Conservation (phyloP, 116 monocot species). For the Thalassia testudinum region DNA sequence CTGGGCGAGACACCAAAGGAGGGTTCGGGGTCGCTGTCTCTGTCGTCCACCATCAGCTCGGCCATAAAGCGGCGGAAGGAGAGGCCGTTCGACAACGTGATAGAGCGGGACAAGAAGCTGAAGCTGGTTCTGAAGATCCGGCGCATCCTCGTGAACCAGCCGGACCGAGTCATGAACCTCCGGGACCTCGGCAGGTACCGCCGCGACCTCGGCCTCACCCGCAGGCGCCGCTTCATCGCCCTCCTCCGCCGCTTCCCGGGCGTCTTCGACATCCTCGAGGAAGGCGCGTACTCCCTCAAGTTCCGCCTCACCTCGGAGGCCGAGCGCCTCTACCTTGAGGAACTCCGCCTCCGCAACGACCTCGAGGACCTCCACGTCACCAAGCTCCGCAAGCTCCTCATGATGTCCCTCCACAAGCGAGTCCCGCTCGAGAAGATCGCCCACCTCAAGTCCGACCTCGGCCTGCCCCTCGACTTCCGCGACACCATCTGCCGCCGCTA, state of each 20-base stretch:
- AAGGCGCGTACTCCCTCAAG: conserved; percentile 3
- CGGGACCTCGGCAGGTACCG: conserved; percentile 33
- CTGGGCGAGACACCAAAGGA: too few species aligned
- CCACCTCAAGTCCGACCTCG: conserved; percentile 60
- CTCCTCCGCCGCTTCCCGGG: conserved; percentile 36
- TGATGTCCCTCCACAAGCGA: conserved; percentile 18
- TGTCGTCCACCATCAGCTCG: conserved; percentile 12
- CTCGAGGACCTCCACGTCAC: conserved; percentile 45
- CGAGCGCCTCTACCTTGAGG: conserved; percentile 15
- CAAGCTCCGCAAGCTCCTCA: too few species aligned
- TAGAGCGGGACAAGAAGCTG: conserved; percentile 76
- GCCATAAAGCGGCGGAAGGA: conserved; percentile 61
- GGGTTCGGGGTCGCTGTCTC: too few species aligned
- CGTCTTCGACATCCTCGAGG: conserved; percentile 30
- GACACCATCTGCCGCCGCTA: conserved; percentile 25
- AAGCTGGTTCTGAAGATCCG: conserved; percentile 64
- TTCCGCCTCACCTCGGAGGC: conserved; percentile 37
- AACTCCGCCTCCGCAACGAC: conserved; percentile 10
- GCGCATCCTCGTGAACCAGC: conserved; percentile 58
- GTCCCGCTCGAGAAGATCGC: conserved; percentile 53
- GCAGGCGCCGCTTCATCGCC: conserved; percentile 6
- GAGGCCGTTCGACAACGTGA: conserved; percentile 54
- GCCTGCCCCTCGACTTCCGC: conserved; percentile 29
- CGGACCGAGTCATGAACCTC: conserved; percentile 59
- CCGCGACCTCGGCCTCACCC: conserved; percentile 10